Percentiles rank a stretch among this genome's conserved stretches.
phyloP scores from a whole-genome alignment of 495 filamentous ascomycete genomes.

The Aspergillus baeticus region DNA sequence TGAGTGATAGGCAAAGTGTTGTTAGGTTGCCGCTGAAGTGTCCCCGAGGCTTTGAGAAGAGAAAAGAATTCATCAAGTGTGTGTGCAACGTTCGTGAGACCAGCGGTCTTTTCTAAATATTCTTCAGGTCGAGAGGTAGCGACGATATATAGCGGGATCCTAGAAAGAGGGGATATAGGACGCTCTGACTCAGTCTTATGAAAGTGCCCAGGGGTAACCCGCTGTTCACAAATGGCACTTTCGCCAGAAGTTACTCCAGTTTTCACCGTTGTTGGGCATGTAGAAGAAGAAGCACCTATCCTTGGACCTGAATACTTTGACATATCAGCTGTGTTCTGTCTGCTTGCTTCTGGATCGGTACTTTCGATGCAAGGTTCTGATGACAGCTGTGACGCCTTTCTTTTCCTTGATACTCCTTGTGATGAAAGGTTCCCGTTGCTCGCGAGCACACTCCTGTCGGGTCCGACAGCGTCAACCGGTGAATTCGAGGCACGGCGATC shows the following conservation, averaged over 20 bases:
- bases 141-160: neutral
- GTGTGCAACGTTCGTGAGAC: neutral
- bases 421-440: slow-evolving; percentile 30
- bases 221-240: neutral
- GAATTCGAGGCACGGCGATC: slow-evolving; percentile 16
- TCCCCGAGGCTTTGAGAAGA: neutral
- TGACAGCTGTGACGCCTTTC: neutral
- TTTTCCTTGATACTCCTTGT: slow-evolving; percentile 1
- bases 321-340: neutral
- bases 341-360: neutral
- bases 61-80: slow-evolving; percentile 1
- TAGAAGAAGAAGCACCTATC: neutral
- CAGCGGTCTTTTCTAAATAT: neutral
- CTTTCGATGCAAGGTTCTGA: neutral
- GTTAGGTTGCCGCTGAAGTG: neutral
- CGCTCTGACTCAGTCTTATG: neutral
- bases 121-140: neutral
- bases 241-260: neutral
- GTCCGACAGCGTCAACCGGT: neutral
- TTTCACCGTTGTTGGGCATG: neutral
- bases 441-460: slow-evolving; percentile 15
- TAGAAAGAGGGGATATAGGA: neutral
- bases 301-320: neutral
- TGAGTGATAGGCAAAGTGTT: neutral
- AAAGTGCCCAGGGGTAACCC: neutral